These are phyloP conservation scores for Cryptococcus sp. DNA, from an alignment of 1,284 basidiomycete genomes.

Conservation along the genomic window DNA sequence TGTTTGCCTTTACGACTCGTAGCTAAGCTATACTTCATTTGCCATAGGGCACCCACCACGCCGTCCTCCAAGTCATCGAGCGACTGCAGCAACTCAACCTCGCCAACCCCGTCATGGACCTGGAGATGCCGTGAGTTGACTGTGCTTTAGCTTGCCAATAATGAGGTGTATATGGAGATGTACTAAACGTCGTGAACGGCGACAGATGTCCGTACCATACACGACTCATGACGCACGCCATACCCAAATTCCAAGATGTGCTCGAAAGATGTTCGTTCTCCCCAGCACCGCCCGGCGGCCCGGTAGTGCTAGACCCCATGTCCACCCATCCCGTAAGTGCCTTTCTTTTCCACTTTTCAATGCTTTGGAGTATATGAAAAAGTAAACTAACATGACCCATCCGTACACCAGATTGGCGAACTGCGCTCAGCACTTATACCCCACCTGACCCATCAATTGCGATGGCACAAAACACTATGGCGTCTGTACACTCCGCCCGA, in stretches of 20 bases:
- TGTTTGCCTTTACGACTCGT: no score
- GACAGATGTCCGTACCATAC: slow-evolving; percentile 48
- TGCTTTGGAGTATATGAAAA: no score
- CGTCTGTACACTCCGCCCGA: slow-evolving; percentile 37
- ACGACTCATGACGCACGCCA: slow-evolving; percentile 48
- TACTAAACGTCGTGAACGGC: no score
- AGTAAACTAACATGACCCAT: not conserved
- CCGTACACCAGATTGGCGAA: slow-evolving; percentile 25
- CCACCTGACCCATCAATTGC: slow-evolving; percentile 46
- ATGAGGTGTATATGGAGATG: not conserved
- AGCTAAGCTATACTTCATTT: not conserved
- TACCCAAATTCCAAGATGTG: slow-evolving; percentile 41
- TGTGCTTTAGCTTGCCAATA: not conserved
- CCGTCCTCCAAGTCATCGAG: slow-evolving; percentile 47
- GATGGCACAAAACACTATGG: slow-evolving; percentile 51
- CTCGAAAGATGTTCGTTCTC: slow-evolving; percentile 40
- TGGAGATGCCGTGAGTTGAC: slow-evolving; percentile 46
- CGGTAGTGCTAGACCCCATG: slow-evolving; percentile 48
- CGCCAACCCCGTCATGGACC: slow-evolving; percentile 53
- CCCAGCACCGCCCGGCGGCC: slow-evolving; percentile 24
- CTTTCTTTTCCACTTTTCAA: not conserved
- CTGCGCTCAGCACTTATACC: slow-evolving; percentile 42
- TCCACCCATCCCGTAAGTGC: slow-evolving; percentile 44
- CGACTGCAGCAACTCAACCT: slow-evolving; percentile 45
- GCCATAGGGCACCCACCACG: slow-evolving; percentile 44